Percentiles rank a stretch among this genome's conserved stretches.
Evolutionary conservation across 2,329 filamentous ascomycete species (phyloP).

Genomic region (Trichoderma sp.): DNA sequence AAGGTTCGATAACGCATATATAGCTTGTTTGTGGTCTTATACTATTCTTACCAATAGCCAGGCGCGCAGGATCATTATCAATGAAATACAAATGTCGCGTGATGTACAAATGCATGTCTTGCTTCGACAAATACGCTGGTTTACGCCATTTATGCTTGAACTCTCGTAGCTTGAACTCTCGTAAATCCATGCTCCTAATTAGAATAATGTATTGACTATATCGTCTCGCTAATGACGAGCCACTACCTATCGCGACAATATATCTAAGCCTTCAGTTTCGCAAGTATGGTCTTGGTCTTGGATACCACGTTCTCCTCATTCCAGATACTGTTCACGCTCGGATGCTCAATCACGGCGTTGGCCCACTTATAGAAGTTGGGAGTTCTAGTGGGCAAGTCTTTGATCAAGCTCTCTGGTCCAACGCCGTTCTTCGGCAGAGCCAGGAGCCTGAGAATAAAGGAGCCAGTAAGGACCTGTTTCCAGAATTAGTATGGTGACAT

Average conservation of each 20-base stretch:
- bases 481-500: slow-evolving; percentile 12
- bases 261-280: slow-evolving; percentile 24
- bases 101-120: neutral
- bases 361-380: slow-evolving; percentile 72
- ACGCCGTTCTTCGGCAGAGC: slow-evolving; percentile 56
- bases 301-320: slow-evolving; percentile 46
- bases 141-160: neutral
- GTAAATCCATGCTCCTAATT: too few relatives aligned
- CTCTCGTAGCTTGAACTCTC: neutral
- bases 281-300: slow-evolving; percentile 29
- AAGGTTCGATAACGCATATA: neutral
- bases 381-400: slow-evolving; percentile 53
- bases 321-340: slow-evolving; percentile 67
- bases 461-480: slow-evolving; percentile 60
- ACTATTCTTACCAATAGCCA: neutral
- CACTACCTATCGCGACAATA: neutral
- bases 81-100: neutral
- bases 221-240: neutral
- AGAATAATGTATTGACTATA: neutral
- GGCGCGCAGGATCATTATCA: neutral
- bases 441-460: slow-evolving; percentile 66
- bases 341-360: slow-evolving; percentile 58
- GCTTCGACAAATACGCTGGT: neutral
- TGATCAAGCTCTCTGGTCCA: slow-evolving; percentile 50
- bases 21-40: neutral